Conservation (phyloP, 208 protist genomes). For the Wallacemonas collosoma region DNA sequence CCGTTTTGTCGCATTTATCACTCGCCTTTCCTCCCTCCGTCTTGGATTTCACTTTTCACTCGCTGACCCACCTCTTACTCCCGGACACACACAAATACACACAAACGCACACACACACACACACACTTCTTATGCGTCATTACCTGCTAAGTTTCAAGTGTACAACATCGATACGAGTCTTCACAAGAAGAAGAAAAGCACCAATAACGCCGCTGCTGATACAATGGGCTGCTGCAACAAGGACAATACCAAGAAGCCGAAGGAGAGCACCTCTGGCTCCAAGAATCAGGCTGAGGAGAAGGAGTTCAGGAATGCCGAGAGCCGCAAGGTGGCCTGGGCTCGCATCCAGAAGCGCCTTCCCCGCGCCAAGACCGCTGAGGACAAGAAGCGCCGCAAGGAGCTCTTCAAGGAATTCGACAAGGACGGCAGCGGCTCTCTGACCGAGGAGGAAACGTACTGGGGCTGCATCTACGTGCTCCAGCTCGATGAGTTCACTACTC, state of each 20-base stretch:
- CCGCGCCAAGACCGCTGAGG: constrained; percentile 28
- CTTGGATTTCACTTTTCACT: too few relatives aligned
- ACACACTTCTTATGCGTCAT: too few relatives aligned
- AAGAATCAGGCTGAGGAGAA: constrained; percentile 31
- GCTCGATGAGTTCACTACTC: constrained; percentile 36
- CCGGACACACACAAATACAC: too few relatives aligned
- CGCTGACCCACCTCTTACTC: too few relatives aligned
- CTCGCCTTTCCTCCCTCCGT: too few relatives aligned
- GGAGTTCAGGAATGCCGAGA: constrained; percentile 25
- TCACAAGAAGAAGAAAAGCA: neutral
- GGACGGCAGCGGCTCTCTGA: constrained; percentile 47
- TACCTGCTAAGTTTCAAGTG: neutral
- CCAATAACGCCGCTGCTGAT: neutral
- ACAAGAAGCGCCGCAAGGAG: constrained; percentile 35
- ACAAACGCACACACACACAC: too few relatives aligned
- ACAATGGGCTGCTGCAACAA: constrained; percentile 10
- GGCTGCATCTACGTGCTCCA: constrained; percentile 23
- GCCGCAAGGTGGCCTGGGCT: constrained; percentile 13
- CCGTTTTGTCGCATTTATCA: too few relatives aligned
- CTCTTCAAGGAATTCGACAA: constrained; percentile 59
- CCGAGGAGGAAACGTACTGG: constrained; percentile 39
- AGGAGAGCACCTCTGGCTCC: constrained; percentile 29
- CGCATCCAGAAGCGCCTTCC: constrained; percentile 23
- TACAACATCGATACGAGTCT: neutral
- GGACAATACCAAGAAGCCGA: constrained; percentile 11